Evolutionary conservation across 345 rosid genomes (phyloP).

Genomic region (Trapa incisa): DNA sequence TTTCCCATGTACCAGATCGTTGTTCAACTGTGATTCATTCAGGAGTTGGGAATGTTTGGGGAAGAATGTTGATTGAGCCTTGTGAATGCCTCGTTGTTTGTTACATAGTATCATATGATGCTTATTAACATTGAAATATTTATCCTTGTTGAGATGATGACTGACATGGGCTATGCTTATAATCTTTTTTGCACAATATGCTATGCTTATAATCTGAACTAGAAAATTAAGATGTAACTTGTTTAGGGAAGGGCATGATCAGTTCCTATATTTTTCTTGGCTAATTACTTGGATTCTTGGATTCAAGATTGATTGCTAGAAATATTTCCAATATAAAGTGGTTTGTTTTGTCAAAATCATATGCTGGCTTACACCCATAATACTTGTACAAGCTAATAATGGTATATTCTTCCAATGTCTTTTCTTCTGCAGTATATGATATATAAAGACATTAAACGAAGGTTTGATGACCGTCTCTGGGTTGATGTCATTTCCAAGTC

Average conservation of each 20-base stretch:
- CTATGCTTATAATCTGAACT: neutral
- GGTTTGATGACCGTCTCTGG: conserved; percentile 64
- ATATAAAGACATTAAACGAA: conserved; percentile 67
- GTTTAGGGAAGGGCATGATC: too few species aligned
- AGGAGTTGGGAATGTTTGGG: neutral
- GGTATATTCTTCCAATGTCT: neutral
- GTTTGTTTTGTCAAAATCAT: neutral
- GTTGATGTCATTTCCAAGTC: conserved; percentile 83
- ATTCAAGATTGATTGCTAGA: neutral
- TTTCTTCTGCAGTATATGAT: conserved; percentile 46
- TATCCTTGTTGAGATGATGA: neutral
- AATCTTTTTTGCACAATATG: neutral
- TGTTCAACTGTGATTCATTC: too few species aligned
- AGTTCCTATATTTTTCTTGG: too few species aligned
- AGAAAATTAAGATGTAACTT: neutral
- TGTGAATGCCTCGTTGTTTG: too few species aligned
- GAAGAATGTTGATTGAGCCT: neutral
- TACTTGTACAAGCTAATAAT: neutral
- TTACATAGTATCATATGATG: neutral
- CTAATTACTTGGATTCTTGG: too few species aligned
- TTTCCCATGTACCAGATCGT: too few species aligned
- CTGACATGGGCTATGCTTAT: neutral
- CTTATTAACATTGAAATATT: neutral
- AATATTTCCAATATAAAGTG: neutral
- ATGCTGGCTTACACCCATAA: neutral